Conservation (phyloP, 176 grass and related monocot species). For the Calamus simplicifolius region DNA sequence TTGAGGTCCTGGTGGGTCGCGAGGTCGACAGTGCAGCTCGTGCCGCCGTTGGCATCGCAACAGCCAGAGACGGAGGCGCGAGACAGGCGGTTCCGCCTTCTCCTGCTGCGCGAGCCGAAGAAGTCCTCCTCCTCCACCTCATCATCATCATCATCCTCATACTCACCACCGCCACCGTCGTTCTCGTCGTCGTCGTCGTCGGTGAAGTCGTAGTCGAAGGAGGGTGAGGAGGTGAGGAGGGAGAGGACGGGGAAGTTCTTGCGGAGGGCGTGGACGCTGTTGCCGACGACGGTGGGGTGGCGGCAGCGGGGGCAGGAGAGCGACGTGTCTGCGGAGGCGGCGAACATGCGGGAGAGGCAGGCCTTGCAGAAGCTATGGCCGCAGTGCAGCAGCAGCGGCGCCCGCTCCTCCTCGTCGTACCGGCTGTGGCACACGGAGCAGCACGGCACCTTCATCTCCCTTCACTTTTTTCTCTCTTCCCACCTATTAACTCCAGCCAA, state of each 20-base stretch:
- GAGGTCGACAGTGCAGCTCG: constrained; percentile 48
- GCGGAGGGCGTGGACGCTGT: constrained; percentile 73
- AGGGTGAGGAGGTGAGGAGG: constrained; percentile 59
- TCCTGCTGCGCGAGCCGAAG: background rate
- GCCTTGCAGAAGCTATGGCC: constrained; percentile 96
- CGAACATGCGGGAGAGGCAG: constrained; percentile 85
- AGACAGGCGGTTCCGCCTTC: too few species aligned
- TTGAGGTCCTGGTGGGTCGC: constrained; percentile 73
- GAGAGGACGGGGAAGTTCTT: constrained; percentile 96
- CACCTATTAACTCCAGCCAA: background rate
- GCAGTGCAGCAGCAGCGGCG: constrained; percentile 88
- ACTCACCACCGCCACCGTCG: constrained; percentile 18
- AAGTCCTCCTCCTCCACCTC: constrained; percentile 23
- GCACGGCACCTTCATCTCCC: constrained; percentile 65
- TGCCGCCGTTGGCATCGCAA: background rate
- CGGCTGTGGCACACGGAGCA: constrained; percentile 77
- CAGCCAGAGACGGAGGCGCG: too few species aligned
- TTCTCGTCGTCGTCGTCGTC: constrained; percentile 27
- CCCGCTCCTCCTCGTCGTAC: constrained; percentile 91
- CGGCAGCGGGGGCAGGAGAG: constrained; percentile 82
- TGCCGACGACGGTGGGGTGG: constrained; percentile 79
- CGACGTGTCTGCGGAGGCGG: constrained; percentile 42
- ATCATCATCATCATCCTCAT: constrained; percentile 22
- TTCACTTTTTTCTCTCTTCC: background rate
- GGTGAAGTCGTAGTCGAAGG: constrained; percentile 45